Evolutionary conservation across 2,329 filamentous ascomycete species (phyloP).

Genomic region (Alternaria brassicicola): DNA sequence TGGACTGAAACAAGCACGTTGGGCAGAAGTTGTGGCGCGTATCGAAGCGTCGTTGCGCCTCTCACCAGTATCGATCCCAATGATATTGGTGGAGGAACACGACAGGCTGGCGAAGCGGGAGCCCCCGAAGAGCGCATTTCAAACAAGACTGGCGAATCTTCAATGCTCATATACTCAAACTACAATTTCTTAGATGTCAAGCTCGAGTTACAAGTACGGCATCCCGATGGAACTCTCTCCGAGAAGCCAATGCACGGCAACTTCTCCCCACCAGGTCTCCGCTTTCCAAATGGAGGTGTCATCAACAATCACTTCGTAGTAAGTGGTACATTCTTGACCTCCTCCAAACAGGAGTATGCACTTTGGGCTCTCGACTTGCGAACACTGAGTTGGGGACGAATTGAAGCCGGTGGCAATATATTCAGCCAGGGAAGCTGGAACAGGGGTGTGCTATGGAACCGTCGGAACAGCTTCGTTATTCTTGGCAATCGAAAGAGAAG

Average conservation of each 20-base stretch:
- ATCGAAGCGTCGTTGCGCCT: constrained; percentile 91
- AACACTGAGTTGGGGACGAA: constrained; percentile 90
- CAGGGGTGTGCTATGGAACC: constrained; percentile 88
- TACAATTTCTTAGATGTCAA: constrained; percentile 99
- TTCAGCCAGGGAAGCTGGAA: constrained; percentile 99
- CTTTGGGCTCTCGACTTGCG: constrained; percentile 92
- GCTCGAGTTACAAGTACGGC: constrained; percentile 86
- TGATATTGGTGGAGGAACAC: constrained; percentile 67
- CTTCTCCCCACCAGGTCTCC: constrained; percentile 86
- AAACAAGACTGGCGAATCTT: constrained; percentile 54
- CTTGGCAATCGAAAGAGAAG: constrained; percentile 92
- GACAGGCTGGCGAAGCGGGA: constrained; percentile 50
- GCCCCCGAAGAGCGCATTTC: constrained; percentile 37
- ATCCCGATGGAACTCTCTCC: constrained; percentile 79
- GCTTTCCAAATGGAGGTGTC: constrained; percentile 94
- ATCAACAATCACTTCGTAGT: constrained; percentile 97
- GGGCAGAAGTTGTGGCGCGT: constrained; percentile 92
- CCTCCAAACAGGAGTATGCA: constrained; percentile 97
- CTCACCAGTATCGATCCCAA: constrained; percentile 69
- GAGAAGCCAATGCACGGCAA: constrained; percentile 89
- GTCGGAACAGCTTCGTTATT: constrained; percentile 93
- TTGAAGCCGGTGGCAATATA: constrained; percentile 88
- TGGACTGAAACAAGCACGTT: constrained; percentile 91
- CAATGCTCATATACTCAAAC: constrained; percentile 98
- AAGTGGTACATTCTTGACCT: constrained; percentile 95